Percentiles rank a stretch among this genome's conserved stretches.
These are phyloP conservation scores for Trifolium fragiferum DNA, from an alignment of 306 rosid genomes.

Conservation along the genomic window DNA sequence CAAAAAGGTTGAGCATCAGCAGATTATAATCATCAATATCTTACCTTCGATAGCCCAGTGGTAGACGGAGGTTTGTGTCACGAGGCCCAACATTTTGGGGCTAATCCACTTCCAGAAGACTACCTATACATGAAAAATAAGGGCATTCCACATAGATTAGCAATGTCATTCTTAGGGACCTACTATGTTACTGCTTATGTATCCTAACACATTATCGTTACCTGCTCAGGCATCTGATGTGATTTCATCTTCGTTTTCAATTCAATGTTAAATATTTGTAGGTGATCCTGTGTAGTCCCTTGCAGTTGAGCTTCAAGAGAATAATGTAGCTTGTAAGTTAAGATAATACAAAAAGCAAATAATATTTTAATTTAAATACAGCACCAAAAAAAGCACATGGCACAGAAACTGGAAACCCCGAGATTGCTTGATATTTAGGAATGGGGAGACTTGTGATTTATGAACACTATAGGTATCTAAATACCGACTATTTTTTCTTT, in stretches of 20 bases:
- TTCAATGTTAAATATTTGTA: conserved; percentile 96
- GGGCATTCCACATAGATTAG: conserved; percentile 17
- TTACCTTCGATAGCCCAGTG: conserved; percentile 99
- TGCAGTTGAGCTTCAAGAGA: conserved; percentile 83
- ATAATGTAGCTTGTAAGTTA: conserved; percentile 38
- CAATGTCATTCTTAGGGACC: conserved; percentile 14
- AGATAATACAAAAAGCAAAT: conserved; percentile 24
- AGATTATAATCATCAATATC: conserved; percentile 20
- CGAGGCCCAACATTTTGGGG: conserved; percentile 88
- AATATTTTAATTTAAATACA: conserved; percentile 40
- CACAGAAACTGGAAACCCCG: conserved; percentile 26
- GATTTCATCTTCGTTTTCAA: conserved; percentile 95
- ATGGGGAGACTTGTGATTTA: conserved; percentile 33
- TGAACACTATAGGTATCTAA: conserved; percentile 37
- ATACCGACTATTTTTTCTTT: conserved; percentile 22
- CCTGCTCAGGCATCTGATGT: conserved; percentile 99
- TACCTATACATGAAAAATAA: conserved; percentile 57
- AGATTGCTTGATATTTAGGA: conserved; percentile 25
- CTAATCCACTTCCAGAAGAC: conserved; percentile 99
- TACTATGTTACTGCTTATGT: conserved; percentile 8
- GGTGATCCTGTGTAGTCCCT: conserved; percentile 97
- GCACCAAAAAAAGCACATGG: conserved; percentile 36
- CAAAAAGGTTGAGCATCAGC: conserved; percentile 15
- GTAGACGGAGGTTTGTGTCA: conserved; percentile 87
- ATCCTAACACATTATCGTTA: conserved; percentile 40